phyloP scores from a whole-genome alignment of 345 rosid species.

The Rhodamnia argentea region DNA sequence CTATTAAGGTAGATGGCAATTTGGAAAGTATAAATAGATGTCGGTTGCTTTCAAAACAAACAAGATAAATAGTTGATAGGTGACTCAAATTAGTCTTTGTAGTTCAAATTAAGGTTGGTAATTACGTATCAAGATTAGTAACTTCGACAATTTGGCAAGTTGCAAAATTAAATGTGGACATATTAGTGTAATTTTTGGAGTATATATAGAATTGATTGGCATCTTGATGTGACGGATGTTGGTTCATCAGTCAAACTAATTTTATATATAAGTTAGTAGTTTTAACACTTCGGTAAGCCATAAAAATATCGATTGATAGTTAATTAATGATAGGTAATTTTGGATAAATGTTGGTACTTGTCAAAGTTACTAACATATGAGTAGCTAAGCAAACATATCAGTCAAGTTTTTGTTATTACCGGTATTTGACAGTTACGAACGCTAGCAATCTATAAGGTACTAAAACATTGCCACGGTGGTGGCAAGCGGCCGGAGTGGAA shows the following conservation, averaged over 20 bases:
- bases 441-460: too few relatives aligned
- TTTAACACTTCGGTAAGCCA: neutral
- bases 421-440: too few relatives aligned
- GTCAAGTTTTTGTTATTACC: too few relatives aligned
- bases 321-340: neutral
- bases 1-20: too few relatives aligned
- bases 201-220: neutral
- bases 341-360: neutral
- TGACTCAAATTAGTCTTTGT: too few relatives aligned
- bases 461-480: too few relatives aligned
- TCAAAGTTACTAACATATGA: too few relatives aligned
- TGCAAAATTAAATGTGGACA: neutral
- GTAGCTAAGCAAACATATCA: too few relatives aligned
- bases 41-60: too few relatives aligned
- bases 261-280: neutral
- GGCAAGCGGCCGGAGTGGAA: neutral
- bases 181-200: too few relatives aligned
- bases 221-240: neutral
- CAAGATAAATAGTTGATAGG: too few relatives aligned
- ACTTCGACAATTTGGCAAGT: neutral
- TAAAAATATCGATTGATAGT: neutral
- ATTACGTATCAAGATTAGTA: neutral
- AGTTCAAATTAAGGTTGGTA: neutral
- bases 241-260: neutral
- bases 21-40: neutral